Evolutionary conservation across 2,329 filamentous ascomycete species (phyloP).

Genomic region (Biscogniauxia sp.): DNA sequence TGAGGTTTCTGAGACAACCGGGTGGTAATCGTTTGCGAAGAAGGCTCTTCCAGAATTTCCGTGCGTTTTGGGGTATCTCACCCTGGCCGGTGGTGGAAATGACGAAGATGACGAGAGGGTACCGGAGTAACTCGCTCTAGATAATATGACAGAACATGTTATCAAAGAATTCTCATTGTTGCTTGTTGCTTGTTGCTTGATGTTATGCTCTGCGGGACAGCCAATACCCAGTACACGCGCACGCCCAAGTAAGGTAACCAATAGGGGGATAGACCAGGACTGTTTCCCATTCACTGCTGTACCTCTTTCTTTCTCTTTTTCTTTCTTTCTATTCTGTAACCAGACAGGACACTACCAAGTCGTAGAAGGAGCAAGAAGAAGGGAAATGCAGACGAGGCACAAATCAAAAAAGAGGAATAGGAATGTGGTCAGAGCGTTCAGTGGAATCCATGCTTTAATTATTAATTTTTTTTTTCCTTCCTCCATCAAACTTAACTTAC

Average conservation of each 20-base stretch:
- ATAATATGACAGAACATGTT: constrained; percentile 11
- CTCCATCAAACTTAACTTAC: constrained; percentile 49
- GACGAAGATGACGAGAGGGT: constrained; percentile 69
- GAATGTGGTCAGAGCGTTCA: not conserved
- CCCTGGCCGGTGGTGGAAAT: constrained; percentile 94
- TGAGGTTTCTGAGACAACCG: constrained; percentile 64
- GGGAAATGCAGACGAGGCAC: not conserved
- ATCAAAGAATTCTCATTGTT: constrained; percentile 8
- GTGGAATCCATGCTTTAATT: not conserved
- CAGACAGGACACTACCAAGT: not conserved
- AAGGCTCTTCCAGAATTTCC: constrained; percentile 80
- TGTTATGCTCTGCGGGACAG: not conserved
- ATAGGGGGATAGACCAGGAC: not conserved
- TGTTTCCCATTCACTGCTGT: not conserved
- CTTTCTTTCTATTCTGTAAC: not conserved
- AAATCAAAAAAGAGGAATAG: not conserved
- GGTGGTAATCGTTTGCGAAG: constrained; percentile 74
- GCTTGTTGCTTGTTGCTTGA: not conserved
- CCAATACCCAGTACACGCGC: not conserved
- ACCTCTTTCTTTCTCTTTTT: not conserved
- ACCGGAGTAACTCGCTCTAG: constrained; percentile 50
- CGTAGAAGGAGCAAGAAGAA: not conserved
- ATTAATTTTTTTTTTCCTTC: not conserved
- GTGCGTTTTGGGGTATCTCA: constrained; percentile 82
- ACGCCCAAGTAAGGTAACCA: not conserved